A percentile compares a stretch with the other conserved stretches of the same genome.
These are phyloP conservation scores for Cutaneotrichosporon curvatum DNA, from an alignment of 1,284 basidiomycete genomes.

Conservation along the genomic window DNA sequence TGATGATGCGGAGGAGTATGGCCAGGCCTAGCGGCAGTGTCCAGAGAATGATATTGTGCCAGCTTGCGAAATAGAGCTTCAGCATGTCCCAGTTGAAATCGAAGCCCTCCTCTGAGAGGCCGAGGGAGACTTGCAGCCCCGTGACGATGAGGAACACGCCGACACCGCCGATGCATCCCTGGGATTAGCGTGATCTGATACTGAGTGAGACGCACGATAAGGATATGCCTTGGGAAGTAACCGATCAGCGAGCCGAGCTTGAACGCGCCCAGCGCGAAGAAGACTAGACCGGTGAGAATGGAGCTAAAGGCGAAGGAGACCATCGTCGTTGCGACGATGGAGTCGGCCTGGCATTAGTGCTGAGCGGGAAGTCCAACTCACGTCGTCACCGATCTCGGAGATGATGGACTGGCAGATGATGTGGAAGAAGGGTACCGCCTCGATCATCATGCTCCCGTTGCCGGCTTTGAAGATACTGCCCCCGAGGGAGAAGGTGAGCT, in stretches of 20 bases:
- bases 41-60: conserved; percentile 65
- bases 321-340: conserved; percentile 83
- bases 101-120: conserved; percentile 74
- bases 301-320: conserved; percentile 83
- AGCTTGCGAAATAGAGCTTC: conserved; percentile 55
- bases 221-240: conserved; percentile 94
- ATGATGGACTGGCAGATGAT: conserved; percentile 77
- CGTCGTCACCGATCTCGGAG: conserved; percentile 61
- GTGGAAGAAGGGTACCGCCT: conserved; percentile 95
- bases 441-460: conserved; percentile 99
- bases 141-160: conserved; percentile 86
- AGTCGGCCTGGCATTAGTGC: conserved; percentile 47
- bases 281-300: conserved; percentile 85
- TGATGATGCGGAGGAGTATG: conserved; percentile 70
- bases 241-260: conserved; percentile 80
- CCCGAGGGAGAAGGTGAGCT: conserved; percentile 77
- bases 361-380: conserved; percentile 15
- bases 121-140: conserved; percentile 75
- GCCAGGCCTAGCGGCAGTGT: conserved; percentile 69
- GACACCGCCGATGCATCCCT: conserved; percentile 85
- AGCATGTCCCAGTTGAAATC: conserved; percentile 59
- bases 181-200: no score
- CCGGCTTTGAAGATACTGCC: conserved; percentile 78
- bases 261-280: conserved; percentile 76
- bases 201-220: conserved; percentile 55